A percentile compares a stretch with the other conserved stretches of the same genome.
Evolutionary conservation across 495 filamentous ascomycete species (phyloP).

Genomic region (Cercophora sp.): DNA sequence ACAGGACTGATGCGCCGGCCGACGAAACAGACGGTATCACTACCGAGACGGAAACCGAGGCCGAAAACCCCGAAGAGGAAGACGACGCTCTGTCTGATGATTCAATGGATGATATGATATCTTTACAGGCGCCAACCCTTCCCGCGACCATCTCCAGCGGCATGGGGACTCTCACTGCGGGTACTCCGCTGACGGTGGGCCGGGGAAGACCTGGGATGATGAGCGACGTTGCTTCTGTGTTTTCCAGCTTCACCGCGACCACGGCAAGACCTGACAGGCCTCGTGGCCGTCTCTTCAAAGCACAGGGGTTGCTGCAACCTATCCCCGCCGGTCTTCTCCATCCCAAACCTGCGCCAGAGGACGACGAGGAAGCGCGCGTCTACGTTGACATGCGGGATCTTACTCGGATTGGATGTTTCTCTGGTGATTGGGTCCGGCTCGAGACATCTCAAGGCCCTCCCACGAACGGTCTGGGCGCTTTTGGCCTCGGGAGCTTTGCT

Average conservation of each 20-base stretch:
- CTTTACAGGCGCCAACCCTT: slow-evolving; percentile 72
- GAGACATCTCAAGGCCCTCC: slow-evolving; percentile 67
- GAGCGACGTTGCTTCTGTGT: slow-evolving; percentile 77
- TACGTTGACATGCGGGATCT: slow-evolving; percentile 84
- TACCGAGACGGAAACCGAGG: slow-evolving; percentile 56
- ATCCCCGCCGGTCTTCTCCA: slow-evolving; percentile 78
- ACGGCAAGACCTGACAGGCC: slow-evolving; percentile 66
- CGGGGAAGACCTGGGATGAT: slow-evolving; percentile 57
- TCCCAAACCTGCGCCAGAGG: slow-evolving; percentile 67
- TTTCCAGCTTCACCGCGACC: slow-evolving; percentile 74
- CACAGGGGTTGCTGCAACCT: slow-evolving; percentile 65
- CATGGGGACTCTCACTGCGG: slow-evolving; percentile 66
- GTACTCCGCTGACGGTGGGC: slow-evolving; percentile 64
- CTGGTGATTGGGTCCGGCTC: slow-evolving; percentile 93
- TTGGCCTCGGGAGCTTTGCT: slow-evolving; percentile 50
- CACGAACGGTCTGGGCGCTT: slow-evolving; percentile 52
- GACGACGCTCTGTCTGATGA: slow-evolving; percentile 63
- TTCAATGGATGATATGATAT: slow-evolving; percentile 77
- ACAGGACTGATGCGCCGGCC: slow-evolving; percentile 37
- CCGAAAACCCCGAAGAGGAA: slow-evolving; percentile 52
- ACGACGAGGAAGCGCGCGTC: slow-evolving; percentile 83
- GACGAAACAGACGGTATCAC: slow-evolving; percentile 39
- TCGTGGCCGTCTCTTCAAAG: slow-evolving; percentile 62
- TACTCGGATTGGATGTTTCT: slow-evolving; percentile 89
- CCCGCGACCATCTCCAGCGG: slow-evolving; percentile 61